Base-by-base conservation (phyloP, 2,329 filamentous ascomycete genomes). In the Aureobasidium sp. region DNA sequence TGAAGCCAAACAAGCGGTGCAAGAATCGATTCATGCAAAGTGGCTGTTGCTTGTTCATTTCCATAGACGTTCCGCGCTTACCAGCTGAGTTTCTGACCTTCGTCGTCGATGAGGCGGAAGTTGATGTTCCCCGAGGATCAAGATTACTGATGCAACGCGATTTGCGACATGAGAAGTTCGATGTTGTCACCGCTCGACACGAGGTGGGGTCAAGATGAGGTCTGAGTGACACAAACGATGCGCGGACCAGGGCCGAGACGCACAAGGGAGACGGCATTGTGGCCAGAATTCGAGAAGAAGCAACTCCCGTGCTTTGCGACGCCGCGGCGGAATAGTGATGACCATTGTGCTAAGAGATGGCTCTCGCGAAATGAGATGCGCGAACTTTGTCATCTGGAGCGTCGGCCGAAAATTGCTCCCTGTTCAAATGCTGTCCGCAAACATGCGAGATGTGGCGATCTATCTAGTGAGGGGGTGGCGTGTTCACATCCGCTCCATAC, bases 21-120 rank as follows among this genome's bases (percentile, higher is more conserved):
- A 48, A 48, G 46, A 52, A 34, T 12, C n/a, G 39, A 26, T 34
- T 34, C 39, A 24, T 6, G 36, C 41, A 17, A 44, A 34, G n/a
- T 57, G 53, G 53, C 53, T 34, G 29, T 44, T 46, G 41, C 53
- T 57, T 46, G 39, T 57, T 57, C 39, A 10, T 44, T 46, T 36
- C 29, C 17, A n/a, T 57, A 36, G 39, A 44, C 53, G 53, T 57
- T 41, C 6, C 29, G 39, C 27, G 41, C 29, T 36, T 46, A 36
- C 27, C 37, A 32, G 27, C 43, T n/a, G 26, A 56, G 37, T 53
- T 20, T 41, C 29, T 41, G 51, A 5, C 17, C 17, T 29, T 27
- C 26, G 17, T n/a, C 27, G 13, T 17, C 13, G 46, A 48, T 29
- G 24, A 29, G 24, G 10, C 3, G 26, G 1, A 32, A n/a, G 36